Conservation (phyloP, 371 early-diverging fungal genomes). For the Mortierella sp. region DNA sequence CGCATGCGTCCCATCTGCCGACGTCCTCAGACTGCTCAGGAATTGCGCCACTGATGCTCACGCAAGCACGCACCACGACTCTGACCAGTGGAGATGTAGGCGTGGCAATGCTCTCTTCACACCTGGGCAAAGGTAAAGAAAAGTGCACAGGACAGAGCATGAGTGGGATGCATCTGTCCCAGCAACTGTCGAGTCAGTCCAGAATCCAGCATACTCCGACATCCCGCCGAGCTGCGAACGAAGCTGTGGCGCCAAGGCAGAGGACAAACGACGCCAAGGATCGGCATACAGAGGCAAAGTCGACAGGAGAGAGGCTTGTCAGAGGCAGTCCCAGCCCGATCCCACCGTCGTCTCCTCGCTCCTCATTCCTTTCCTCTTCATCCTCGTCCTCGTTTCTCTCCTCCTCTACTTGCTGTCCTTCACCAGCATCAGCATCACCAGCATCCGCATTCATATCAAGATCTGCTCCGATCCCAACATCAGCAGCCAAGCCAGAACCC, state of each 20-base stretch:
- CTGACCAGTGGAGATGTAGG: conserved; percentile 15
- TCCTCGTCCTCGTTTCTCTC: conserved; percentile 18
- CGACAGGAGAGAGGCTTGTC: neutral
- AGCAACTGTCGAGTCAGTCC: conserved; percentile 6
- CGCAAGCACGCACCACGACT: conserved; percentile 12
- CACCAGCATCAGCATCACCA: conserved; percentile 27
- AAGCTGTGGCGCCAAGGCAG: neutral
- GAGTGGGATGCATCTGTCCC: conserved; percentile 2
- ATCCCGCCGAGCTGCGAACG: neutral
- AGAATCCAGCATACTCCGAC: neutral
- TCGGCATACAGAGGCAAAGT: conserved; percentile 1
- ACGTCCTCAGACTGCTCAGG: neutral
- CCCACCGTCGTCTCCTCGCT: neutral
- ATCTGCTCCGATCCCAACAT: too few species aligned
- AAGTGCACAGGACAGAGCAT: neutral
- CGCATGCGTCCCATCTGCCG: too few species aligned
- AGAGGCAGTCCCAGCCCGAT: neutral
- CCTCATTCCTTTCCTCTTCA: neutral
- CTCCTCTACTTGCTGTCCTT: conserved; percentile 48
- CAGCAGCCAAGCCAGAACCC: neutral
- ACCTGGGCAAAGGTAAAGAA: conserved; percentile 5
- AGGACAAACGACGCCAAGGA: neutral
- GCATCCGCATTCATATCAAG: conserved; percentile 1
- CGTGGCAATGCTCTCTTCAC: conserved; percentile 1
- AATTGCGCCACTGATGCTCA: conserved; percentile 12